Conservation (phyloP, 2,329 filamentous ascomycete genomes). For the Juglanconis juglandina region DNA sequence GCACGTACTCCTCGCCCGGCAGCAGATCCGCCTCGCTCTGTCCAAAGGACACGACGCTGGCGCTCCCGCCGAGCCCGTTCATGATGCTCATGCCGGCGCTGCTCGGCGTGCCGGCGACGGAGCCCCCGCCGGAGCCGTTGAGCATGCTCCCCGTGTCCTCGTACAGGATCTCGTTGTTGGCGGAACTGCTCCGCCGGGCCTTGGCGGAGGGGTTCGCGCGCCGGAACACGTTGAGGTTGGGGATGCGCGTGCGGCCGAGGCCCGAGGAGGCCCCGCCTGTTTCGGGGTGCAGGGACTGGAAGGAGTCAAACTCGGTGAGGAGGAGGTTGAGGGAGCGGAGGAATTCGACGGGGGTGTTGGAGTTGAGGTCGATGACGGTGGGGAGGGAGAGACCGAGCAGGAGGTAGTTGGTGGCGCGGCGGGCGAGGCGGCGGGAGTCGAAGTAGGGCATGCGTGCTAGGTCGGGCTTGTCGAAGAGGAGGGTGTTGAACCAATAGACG, state of each 20-base stretch:
- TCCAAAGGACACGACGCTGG: conserved; percentile 54
- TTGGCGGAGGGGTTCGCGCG: conserved; percentile 57
- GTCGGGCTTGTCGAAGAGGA: conserved; percentile 82
- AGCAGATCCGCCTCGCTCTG: conserved; percentile 63
- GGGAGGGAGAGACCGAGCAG: conserved; percentile 89
- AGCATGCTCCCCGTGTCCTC: conserved; percentile 17
- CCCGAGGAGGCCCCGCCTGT: conserved; percentile 67
- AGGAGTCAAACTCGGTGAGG: conserved; percentile 87
- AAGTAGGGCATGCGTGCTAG: conserved; percentile 81
- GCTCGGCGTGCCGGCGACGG: neutral
- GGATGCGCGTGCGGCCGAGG: conserved; percentile 73
- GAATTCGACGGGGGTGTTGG: conserved; percentile 76
- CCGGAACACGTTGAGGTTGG: conserved; percentile 84
- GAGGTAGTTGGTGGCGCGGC: conserved; percentile 89
- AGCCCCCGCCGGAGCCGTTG: conserved; percentile 26
- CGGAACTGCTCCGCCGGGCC: conserved; percentile 52
- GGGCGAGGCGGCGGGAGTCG: conserved; percentile 76
- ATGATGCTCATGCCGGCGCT: conserved; percentile 20
- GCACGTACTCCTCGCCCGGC: conserved; percentile 81
- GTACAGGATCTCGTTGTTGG: conserved; percentile 33
- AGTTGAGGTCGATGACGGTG: conserved; percentile 82
- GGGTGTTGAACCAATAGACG: conserved; percentile 97
- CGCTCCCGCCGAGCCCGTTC: conserved; percentile 30
- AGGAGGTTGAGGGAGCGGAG: conserved; percentile 82
- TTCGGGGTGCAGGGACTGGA: conserved; percentile 80